Base-by-base conservation (phyloP, 2,329 filamentous ascomycete genomes). In the Epichloe glyceriae region DNA sequence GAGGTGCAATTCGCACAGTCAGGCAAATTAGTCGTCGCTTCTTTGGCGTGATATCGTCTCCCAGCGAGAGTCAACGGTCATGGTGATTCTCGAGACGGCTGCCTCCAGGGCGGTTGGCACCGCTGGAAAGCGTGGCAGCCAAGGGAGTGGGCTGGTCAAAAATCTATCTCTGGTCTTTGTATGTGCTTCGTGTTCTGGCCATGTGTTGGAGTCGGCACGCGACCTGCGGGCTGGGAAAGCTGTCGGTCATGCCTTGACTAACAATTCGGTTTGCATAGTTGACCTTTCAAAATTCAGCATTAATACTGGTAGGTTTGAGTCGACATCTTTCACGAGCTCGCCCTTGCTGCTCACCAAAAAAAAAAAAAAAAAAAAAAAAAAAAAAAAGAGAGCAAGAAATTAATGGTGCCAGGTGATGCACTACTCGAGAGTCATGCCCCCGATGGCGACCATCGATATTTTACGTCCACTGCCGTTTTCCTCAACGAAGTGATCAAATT, bases 361-460 rank as follows among this genome's bases (percentile, higher is more conserved):
- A 11, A 33, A 15, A n/a, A 4, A 15, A 15, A 7, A 37, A 5
- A 11, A 7, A 22, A 15, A 46, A 5, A 39, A 4, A 8, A 8
- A 11, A 5, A 41, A 19, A 14, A 41, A 41, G 12, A 17, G 11
- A 17, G 4, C 37, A 15, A 39, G 40, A 45, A 19, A 37, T 19
- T 49, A 37, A 52, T 10, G 17, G 20, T 15, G 26, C 33, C 17
- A 91, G 87, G 78, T 96, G 51, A 86, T 95, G 76, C 91, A 96
- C 71, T 95, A 97, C 68, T 95, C 90, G 33, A 82, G 90, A 57
- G 82, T 94, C 54, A 96, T 96, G 90, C 86, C 89, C 76, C 83
- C 10, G 74, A 79, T 10, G 82, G 84, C 64, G 87, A 88, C 57
- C 87, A 90, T 62, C 84, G 90, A 64, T 97, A 96, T 68, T 88